Conservation (phyloP, 176 grass and related monocot species). For the Pontederia paniculata region DNA sequence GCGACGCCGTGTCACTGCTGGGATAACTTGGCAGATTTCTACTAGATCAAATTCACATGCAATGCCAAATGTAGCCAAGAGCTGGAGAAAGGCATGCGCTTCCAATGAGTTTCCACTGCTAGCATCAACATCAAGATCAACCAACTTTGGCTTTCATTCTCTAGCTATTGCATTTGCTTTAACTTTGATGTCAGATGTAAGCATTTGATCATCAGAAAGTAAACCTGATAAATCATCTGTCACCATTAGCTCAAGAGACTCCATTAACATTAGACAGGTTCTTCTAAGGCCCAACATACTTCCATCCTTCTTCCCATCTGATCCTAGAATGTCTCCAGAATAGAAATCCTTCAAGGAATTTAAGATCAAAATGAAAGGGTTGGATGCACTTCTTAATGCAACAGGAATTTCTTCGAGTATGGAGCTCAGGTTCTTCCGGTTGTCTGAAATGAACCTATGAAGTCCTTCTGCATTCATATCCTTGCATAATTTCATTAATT, state of each 20-base stretch:
- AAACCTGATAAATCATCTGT: conserved; percentile 17
- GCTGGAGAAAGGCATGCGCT: conserved; percentile 96
- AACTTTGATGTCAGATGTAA: conserved; percentile 38
- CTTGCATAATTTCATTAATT: conserved; percentile 48
- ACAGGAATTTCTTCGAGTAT: conserved; percentile 75
- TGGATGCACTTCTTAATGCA: conserved; percentile 43
- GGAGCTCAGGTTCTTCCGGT: conserved; percentile 65
- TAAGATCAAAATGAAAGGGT: conserved; percentile 47
- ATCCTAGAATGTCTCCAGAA: conserved; percentile 31
- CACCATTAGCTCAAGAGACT: conserved; percentile 58
- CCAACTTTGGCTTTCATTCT: conserved; percentile 72
- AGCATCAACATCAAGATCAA: conserved; percentile 65
- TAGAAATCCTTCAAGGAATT: conserved; percentile 48
- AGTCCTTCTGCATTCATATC: conserved; percentile 75
- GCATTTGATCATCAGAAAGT: conserved; percentile 18
- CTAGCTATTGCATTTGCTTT: conserved; percentile 55
- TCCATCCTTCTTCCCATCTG: conserved; percentile 84
- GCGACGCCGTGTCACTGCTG: conserved; percentile 71
- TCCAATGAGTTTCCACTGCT: conserved; percentile 91
- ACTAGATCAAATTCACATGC: conserved; percentile 51
- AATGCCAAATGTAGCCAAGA: conserved; percentile 75
- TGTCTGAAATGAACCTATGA: conserved; percentile 82
- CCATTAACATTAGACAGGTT: conserved; percentile 92
- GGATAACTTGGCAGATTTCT: conserved; percentile 77
- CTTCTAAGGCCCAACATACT: conserved; percentile 69